Base-by-base conservation (phyloP, 1,139 yeast species). In the Taphrina betulina region DNA sequence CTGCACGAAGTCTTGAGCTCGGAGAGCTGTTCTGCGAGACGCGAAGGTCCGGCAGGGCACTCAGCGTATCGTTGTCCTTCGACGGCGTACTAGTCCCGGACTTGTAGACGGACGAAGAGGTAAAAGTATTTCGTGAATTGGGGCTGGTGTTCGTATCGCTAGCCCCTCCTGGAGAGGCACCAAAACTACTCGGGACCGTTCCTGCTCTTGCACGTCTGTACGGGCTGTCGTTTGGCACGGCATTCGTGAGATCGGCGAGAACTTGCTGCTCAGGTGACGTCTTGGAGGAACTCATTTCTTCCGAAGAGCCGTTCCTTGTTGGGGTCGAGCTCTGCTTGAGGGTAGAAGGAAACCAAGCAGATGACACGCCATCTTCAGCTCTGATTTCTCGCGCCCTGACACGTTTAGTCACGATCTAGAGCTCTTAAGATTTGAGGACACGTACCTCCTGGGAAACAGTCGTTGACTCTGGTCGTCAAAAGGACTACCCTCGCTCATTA, bases 181-280 rank as follows among this genome's bases (percentile, higher is more conserved):
- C 67, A 20, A 72, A 66, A 40, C 76, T 62, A 31, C 76, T 71
- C 12, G 77, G 77, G 45, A 73, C 65, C 28, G 77, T 73, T 14
- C 76, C 77, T 3, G 77, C 76, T 46, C 77, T 66, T 1, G 76
- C 73, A 20, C 77, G 68, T 28, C 62, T 55, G 40, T 59, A 61
- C 10, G 62, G 53, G 23, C 60, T 34, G 38, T 34, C 53, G 20
- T 17, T 34, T 17, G 28, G 16, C 8, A 34, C 14, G n/a, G 34
- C 4, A 4, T 33, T 33, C 7, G 37, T n/a, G 7, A 43, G 38
- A 20, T 43, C 48, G n/a, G 38, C 38, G 12, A 43, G 38, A 5
- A 43, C 38, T 12, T 31, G 17, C 20, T 43, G 48, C 22, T 43
- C 48, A 3, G 48, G 48, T 2, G 48, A 43, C 10, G 38, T 43